Conservation (phyloP, 2,329 filamentous ascomycete species). For the Cercospora beticola region DNA sequence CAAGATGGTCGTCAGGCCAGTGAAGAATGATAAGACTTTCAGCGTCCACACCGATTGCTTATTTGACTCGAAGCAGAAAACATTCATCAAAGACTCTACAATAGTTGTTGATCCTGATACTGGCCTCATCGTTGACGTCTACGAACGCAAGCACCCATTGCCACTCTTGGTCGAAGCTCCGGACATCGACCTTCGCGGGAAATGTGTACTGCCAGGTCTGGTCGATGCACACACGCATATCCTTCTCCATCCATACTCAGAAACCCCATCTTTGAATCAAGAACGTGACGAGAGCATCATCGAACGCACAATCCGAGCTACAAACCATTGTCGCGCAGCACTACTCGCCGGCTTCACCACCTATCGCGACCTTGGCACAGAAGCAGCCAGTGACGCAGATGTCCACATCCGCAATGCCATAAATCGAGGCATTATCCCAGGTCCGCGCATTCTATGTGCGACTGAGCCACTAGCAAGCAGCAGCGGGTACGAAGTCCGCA, state of each 20-base stretch:
- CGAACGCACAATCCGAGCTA: constrained; percentile 56
- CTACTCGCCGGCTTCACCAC: constrained; percentile 60
- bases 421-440: constrained; percentile 55
- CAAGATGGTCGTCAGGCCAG: constrained; percentile 21
- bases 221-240: constrained; percentile 59
- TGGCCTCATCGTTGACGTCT: constrained; percentile 45
- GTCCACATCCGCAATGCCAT: constrained; percentile 55
- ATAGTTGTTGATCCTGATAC: constrained; percentile 43
- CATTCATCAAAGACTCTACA: constrained; percentile 45
- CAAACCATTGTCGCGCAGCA: constrained; percentile 54
- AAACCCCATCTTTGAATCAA: constrained; percentile 48
- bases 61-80: constrained; percentile 50
- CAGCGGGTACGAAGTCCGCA: constrained; percentile 50
- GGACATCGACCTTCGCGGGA: constrained; percentile 57
- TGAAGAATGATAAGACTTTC: constrained; percentile 16
- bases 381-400: constrained; percentile 53
- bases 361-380: constrained; percentile 58
- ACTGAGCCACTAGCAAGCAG: constrained; percentile 53
- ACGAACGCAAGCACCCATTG: constrained; percentile 22
- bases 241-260: constrained; percentile 51
- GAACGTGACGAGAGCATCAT: constrained; percentile 60
- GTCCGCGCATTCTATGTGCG: constrained; percentile 57
- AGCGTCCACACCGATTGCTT: constrained; percentile 49
- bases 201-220: constrained; percentile 53
- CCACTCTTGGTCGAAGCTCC: constrained; percentile 33